phyloP scores from a whole-genome alignment of 2,329 filamentous ascomycete genomes.

The Botrytis aclada region DNA sequence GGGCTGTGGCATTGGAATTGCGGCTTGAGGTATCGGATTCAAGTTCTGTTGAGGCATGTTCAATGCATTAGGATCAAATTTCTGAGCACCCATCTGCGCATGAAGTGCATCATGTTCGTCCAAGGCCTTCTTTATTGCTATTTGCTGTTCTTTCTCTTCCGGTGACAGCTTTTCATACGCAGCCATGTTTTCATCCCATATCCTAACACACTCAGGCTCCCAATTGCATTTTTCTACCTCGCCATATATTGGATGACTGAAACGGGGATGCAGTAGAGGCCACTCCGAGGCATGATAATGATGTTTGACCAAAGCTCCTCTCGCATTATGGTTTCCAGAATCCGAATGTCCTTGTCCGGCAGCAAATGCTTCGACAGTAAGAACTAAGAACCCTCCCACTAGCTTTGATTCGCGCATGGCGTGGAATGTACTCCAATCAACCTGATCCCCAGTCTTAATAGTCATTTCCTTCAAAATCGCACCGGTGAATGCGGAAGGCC shows the following conservation, averaged over 20 bases:
- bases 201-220: constrained; percentile 59
- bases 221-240: constrained; percentile 71
- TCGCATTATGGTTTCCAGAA: constrained; percentile 65
- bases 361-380: constrained; percentile 69
- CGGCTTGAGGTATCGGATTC: not conserved
- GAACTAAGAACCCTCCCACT: constrained; percentile 61
- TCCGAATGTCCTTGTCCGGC: constrained; percentile 72
- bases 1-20: not conserved
- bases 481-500: constrained; percentile 65
- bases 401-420: constrained; percentile 63
- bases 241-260: constrained; percentile 65
- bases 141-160: constrained; percentile 54
- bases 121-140: constrained; percentile 29
- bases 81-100: constrained; percentile 12
- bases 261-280: constrained; percentile 64
- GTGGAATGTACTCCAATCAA: constrained; percentile 65
- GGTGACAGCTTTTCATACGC: constrained; percentile 56
- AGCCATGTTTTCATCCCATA: constrained; percentile 64
- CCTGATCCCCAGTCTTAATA: constrained; percentile 41
- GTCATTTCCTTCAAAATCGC: constrained; percentile 66
- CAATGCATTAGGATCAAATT: not conserved
- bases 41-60: not conserved
- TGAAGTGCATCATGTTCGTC: constrained; percentile 22
- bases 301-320: constrained; percentile 66
- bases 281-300: constrained; percentile 73